Percentiles rank a stretch among this genome's conserved stretches.
phyloP scores from a whole-genome alignment of 2,329 filamentous ascomycete genomes.

The Ophiostoma triangulosporum region DNA sequence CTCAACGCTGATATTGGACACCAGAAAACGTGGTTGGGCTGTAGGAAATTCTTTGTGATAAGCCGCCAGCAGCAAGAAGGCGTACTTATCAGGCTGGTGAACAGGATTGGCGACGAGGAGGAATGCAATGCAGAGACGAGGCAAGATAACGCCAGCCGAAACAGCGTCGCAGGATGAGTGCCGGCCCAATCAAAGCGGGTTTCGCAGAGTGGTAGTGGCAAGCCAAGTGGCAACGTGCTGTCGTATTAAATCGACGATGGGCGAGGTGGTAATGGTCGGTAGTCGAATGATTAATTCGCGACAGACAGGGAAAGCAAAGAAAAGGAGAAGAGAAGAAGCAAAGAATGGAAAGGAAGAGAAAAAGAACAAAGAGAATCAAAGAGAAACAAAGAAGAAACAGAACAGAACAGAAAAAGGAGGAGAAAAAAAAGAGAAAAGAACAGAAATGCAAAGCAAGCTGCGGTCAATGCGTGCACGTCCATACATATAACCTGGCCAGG shows the following conservation, averaged over 20 bases:
- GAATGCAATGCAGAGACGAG: not conserved
- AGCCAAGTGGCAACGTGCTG: not conserved
- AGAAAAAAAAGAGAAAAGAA: not conserved
- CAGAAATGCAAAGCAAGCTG: not conserved
- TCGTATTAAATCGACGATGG: not conserved
- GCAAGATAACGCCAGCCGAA: not conserved
- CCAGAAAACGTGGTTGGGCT: not conserved
- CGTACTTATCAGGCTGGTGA: not conserved
- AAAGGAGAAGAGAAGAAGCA: not conserved
- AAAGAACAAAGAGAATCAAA: not conserved
- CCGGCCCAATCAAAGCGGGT: constrained; percentile 1
- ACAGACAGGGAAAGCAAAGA: not conserved
- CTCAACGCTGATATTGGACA: not conserved
- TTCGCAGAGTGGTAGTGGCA: not conserved
- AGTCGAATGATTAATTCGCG: not conserved
- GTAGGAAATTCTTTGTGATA: not conserved
- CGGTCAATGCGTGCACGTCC: not conserved
- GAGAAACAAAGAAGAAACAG: not conserved
- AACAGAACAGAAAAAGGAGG: not conserved
- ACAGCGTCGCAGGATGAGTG: constrained; percentile 1
- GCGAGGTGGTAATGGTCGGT: not conserved
- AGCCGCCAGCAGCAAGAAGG: not conserved
- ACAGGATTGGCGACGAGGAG: not conserved
- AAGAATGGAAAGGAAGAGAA: not conserved
- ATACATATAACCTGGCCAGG: constrained; percentile 2